These are phyloP conservation scores for Beauveria caledonica DNA, from an alignment of 2,329 filamentous ascomycete genomes.

Conservation along the genomic window DNA sequence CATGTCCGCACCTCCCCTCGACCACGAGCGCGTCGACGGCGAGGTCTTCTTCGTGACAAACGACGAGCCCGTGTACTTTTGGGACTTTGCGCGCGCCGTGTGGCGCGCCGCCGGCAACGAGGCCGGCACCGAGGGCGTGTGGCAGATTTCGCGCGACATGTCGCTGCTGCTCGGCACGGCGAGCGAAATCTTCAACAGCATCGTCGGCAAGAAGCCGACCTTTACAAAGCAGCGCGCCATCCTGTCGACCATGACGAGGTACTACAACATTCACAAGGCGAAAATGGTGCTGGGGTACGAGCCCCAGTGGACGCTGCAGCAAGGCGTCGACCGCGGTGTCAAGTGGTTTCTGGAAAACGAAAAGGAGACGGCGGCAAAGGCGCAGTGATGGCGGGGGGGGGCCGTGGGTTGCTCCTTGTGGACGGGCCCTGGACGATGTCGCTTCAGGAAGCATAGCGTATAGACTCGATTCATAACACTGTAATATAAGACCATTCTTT, in stretches of 20 bases:
- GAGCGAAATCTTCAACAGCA: conserved; percentile 43
- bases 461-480: not conserved
- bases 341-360: conserved; percentile 47
- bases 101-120: conserved; percentile 56
- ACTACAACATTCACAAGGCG: conserved; percentile 71
- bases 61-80: conserved; percentile 80
- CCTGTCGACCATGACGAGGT: conserved; percentile 67
- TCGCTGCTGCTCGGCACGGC: conserved; percentile 44
- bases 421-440: not conserved
- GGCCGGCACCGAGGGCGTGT: conserved; percentile 45
- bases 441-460: not conserved
- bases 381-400: not conserved
- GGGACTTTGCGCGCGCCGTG: conserved; percentile 74
- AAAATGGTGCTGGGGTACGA: conserved; percentile 60
- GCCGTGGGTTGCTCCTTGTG: not conserved
- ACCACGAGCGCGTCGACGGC: conserved; percentile 69
- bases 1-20: conserved; percentile 53
- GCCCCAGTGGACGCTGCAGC: conserved; percentile 57
- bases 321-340: conserved; percentile 51
- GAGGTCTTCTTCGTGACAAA: conserved; percentile 90
- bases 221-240: conserved; percentile 53
- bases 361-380: conserved; percentile 18
- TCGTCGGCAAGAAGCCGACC: conserved; percentile 45
- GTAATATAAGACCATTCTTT: not conserved
- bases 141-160: conserved; percentile 43